These are phyloP conservation scores for Cucumis cinereus DNA, from an alignment of 306 rosid genomes.

Conservation along the genomic window DNA sequence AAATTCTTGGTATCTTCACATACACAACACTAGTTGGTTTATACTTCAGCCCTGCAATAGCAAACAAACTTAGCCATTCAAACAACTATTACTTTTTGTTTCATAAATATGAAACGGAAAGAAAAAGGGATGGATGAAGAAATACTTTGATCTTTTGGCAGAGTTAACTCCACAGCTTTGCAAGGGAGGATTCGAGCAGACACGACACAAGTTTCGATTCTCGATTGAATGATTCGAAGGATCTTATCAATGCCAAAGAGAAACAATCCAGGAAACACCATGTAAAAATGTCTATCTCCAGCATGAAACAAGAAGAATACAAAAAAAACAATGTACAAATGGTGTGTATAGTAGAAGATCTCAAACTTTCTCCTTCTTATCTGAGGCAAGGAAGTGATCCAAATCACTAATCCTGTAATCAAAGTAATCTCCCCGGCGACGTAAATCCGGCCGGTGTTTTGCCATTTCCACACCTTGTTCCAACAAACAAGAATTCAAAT, in stretches of 20 bases:
- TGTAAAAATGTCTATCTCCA: constrained; percentile 83
- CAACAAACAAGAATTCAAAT: constrained; percentile 5
- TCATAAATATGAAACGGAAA: not conserved
- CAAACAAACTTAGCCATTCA: not conserved
- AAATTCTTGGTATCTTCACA: constrained; percentile 69
- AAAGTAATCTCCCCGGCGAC: constrained; percentile 73
- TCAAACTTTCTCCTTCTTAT: constrained; percentile 69
- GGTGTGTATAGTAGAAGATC: constrained; percentile 79
- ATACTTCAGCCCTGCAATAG: constrained; percentile 50
- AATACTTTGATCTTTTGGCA: constrained; percentile 72
- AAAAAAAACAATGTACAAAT: constrained; percentile 61
- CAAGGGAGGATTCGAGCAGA: constrained; percentile 53
- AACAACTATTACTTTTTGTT: not conserved
- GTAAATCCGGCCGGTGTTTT: constrained; percentile 66
- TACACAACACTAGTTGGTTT: constrained; percentile 68
- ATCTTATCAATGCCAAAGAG: constrained; percentile 76
- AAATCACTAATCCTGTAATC: constrained; percentile 45
- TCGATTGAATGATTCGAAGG: constrained; percentile 63
- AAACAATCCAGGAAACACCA: constrained; percentile 63
- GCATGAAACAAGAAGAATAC: constrained; percentile 78
- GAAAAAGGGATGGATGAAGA: not conserved
- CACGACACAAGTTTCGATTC: constrained; percentile 53
- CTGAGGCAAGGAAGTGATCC: constrained; percentile 82
- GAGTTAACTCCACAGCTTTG: constrained; percentile 51
- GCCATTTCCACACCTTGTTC: constrained; percentile 69